A percentile compares a stretch with the other conserved stretches of the same genome.
Conservation (phyloP, 2,329 filamentous ascomycete genomes). For the Colletotrichum brevisporum region DNA sequence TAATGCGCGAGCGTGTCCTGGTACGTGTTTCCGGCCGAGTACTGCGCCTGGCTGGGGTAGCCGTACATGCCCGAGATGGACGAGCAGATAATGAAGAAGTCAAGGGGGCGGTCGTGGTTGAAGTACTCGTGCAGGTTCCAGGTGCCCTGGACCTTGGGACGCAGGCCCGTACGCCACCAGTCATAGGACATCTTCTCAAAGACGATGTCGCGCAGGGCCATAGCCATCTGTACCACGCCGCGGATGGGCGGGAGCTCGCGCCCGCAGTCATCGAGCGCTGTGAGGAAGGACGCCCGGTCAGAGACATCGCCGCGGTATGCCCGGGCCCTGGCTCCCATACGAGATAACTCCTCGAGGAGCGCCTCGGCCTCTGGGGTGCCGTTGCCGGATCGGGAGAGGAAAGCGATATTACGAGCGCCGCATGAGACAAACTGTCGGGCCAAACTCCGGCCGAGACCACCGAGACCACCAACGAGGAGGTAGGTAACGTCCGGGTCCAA, state of each 20-base stretch:
- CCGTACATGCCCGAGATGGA: constrained; percentile 50
- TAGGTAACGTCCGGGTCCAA: constrained; percentile 46
- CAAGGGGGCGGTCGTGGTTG: constrained; percentile 41
- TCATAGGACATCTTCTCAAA: constrained; percentile 64
- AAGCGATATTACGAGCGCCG: constrained; percentile 49
- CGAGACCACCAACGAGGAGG: constrained; percentile 49
- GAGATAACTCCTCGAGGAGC: constrained; percentile 42
- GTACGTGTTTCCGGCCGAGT: constrained; percentile 49
- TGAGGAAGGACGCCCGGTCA: constrained; percentile 45
- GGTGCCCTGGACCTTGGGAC: constrained; percentile 58
- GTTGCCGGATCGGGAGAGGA: constrained; percentile 47
- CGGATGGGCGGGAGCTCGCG: constrained; percentile 46
- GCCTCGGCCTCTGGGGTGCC: constrained; percentile 37
- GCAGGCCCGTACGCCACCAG: constrained; percentile 58
- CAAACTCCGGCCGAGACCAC: constrained; percentile 46
- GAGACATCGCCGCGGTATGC: constrained; percentile 52
- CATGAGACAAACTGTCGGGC: constrained; percentile 45
- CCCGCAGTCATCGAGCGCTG: constrained; percentile 39
- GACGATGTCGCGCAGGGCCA: constrained; percentile 53
- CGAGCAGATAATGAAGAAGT: constrained; percentile 54
- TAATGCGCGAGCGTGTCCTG: constrained; percentile 44
- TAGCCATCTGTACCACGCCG: constrained; percentile 5
- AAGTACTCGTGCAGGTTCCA: constrained; percentile 54
- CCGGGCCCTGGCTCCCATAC: constrained; percentile 43
- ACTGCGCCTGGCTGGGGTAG: constrained; percentile 51